phyloP scores from a whole-genome alignment of 371 early-diverging fungal species.

The Dinochytrium kinnereticum region DNA sequence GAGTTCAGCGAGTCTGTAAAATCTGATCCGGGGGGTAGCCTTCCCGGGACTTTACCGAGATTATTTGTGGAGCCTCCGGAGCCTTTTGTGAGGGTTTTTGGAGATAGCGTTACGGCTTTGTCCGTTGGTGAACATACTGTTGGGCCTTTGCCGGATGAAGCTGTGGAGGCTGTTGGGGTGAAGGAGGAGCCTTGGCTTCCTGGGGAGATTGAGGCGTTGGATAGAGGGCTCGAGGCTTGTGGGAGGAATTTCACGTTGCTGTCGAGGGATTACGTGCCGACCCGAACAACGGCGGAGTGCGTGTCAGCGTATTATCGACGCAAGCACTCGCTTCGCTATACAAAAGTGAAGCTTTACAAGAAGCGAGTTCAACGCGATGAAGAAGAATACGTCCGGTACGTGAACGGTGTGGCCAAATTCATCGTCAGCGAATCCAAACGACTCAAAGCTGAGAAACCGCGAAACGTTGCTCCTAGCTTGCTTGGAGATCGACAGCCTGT shows the following conservation, averaged over 20 bases:
- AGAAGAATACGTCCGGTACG: constrained; percentile 33
- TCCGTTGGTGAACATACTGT: constrained; percentile 10
- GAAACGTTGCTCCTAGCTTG: neutral
- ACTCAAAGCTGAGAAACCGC: constrained; percentile 18
- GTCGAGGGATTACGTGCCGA: constrained; percentile 26
- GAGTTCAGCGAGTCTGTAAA: neutral
- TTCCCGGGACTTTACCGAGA: neutral
- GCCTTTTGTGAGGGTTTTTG: neutral
- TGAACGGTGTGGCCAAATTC: constrained; percentile 28
- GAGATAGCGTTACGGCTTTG: neutral
- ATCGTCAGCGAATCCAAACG: constrained; percentile 22
- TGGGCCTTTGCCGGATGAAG: constrained; percentile 23
- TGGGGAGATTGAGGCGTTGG: constrained; percentile 30
- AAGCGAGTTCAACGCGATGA: constrained; percentile 28
- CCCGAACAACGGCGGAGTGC: constrained; percentile 28
- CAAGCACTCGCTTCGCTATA: constrained; percentile 29
- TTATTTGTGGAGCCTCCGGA: neutral
- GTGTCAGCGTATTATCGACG: constrained; percentile 29
- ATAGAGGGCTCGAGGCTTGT: constrained; percentile 29
- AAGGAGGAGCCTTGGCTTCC: constrained; percentile 24
- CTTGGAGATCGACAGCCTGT: neutral
- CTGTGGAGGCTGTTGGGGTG: constrained; percentile 14
- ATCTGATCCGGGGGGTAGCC: constrained; percentile 8
- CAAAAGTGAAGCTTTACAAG: constrained; percentile 25
- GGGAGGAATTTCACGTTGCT: constrained; percentile 34